A percentile compares a stretch with the other conserved stretches of the same genome.
Evolutionary conservation across 257 asterid genomes (phyloP).

Genomic region (Penstemon barbatus): DNA sequence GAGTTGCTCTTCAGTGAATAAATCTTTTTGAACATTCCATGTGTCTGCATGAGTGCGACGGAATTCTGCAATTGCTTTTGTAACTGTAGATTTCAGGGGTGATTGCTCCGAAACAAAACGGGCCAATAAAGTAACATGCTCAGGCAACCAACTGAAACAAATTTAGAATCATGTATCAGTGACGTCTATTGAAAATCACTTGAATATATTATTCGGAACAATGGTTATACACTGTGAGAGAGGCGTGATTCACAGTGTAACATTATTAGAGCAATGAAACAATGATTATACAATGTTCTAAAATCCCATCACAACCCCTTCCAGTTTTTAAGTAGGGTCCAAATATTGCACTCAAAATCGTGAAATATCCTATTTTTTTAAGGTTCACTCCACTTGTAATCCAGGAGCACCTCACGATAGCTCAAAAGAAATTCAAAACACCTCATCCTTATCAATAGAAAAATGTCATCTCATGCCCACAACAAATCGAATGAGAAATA

Average conservation of each 20-base stretch:
- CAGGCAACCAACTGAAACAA: constrained; percentile 92
- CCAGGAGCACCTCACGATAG: too few species aligned
- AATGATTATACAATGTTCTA: neutral
- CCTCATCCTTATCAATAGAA: too few species aligned
- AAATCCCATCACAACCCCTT: neutral
- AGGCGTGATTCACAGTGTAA: too few species aligned
- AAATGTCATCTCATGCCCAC: too few species aligned
- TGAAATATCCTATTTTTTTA: too few species aligned
- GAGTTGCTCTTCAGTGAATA: constrained; percentile 92
- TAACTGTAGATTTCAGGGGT: constrained; percentile 93
- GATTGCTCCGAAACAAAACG: constrained; percentile 87
- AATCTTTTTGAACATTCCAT: constrained; percentile 91
- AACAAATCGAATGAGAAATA: too few species aligned
- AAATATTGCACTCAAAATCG: too few species aligned
- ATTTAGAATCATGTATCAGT: constrained; percentile 5
- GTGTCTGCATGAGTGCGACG: constrained; percentile 99
- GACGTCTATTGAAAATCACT: neutral
- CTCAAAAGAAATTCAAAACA: too few species aligned
- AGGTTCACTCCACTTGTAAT: too few species aligned
- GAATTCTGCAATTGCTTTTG: constrained; percentile 96
- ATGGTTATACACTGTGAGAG: too few species aligned
- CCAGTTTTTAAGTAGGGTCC: too few species aligned
- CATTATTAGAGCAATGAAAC: neutral
- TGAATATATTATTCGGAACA: constrained; percentile 8
- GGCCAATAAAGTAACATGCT: constrained; percentile 84